These are phyloP conservation scores for Candida ulmi DNA, from an alignment of 805 yeast species.

Conservation along the genomic window DNA sequence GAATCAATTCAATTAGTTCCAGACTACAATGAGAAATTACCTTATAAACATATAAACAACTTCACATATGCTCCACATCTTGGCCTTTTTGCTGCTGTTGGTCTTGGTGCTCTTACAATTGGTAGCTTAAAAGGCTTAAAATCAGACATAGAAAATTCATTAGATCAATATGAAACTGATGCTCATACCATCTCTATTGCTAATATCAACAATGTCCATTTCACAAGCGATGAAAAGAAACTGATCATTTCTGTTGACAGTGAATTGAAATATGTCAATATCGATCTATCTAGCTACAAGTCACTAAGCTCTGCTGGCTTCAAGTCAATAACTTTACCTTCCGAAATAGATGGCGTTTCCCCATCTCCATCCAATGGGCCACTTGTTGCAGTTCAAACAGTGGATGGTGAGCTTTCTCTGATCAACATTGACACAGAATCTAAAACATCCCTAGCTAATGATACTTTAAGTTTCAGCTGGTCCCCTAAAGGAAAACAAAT, in stretches of 20 bases:
- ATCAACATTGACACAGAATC: constrained; percentile 5
- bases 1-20: constrained; percentile 28
- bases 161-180: constrained; percentile 15
- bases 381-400: constrained; percentile 14
- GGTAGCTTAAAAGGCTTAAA: constrained; percentile 31
- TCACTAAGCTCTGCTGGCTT: constrained; percentile 5
- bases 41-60: constrained; percentile 29
- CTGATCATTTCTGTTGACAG: constrained; percentile 26
- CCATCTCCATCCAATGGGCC: constrained; percentile 19
- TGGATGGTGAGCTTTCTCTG: constrained; percentile 11
- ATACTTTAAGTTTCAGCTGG: constrained; percentile 21
- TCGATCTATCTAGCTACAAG: constrained; percentile 3
- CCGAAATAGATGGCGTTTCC: constrained; percentile 13
- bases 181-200: constrained; percentile 14
- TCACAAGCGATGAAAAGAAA: constrained; percentile 26
- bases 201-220: constrained; percentile 25
- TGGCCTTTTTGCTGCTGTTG: constrained; percentile 33
- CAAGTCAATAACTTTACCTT: constrained; percentile 6
- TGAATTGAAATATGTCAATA: constrained; percentile 14
- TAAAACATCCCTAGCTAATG: constrained; percentile 4
- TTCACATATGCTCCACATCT: constrained; percentile 30
- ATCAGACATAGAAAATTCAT: constrained; percentile 20
- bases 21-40: constrained; percentile 29
- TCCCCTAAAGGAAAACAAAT: constrained; percentile 19
- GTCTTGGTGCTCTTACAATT: constrained; percentile 28